Evolutionary conservation across 495 filamentous ascomycete genomes (phyloP).

Genomic region (Xylaria acuta): DNA sequence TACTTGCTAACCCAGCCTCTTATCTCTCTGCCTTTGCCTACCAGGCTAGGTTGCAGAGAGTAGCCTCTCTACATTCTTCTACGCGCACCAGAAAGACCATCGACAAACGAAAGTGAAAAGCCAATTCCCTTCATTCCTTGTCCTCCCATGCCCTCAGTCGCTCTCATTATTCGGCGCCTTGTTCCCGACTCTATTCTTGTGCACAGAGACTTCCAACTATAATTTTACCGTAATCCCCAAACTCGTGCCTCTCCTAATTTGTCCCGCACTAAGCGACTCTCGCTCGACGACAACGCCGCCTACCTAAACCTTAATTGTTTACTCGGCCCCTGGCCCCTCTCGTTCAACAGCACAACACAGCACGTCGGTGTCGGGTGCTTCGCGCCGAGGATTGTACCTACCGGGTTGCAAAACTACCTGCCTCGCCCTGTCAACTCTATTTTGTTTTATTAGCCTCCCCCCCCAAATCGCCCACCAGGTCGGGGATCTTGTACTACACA

Average conservation of each 20-base stretch:
- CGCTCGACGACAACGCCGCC: conserved; percentile 7
- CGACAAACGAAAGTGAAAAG: conserved; percentile 8
- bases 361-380: background rate
- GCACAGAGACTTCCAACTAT: conserved; percentile 6
- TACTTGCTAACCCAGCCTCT: background rate
- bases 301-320: background rate
- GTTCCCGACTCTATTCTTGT: background rate
- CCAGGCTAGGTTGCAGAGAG: background rate
- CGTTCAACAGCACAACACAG: background rate
- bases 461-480: background rate
- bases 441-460: background rate
- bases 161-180: background rate
- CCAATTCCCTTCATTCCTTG: conserved; percentile 10
- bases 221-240: background rate
- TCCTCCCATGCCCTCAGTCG: background rate
- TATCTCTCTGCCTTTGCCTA: background rate
- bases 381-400: background rate
- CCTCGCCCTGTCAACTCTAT: background rate
- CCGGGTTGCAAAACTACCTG: background rate
- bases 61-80: background rate
- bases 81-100: background rate
- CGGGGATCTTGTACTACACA: background rate
- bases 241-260: background rate
- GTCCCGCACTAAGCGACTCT: conserved; percentile 19
- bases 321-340: conserved; percentile 3